Evolutionary conservation across 306 rosid genomes (phyloP).

Genomic region (Malus orientalis): DNA sequence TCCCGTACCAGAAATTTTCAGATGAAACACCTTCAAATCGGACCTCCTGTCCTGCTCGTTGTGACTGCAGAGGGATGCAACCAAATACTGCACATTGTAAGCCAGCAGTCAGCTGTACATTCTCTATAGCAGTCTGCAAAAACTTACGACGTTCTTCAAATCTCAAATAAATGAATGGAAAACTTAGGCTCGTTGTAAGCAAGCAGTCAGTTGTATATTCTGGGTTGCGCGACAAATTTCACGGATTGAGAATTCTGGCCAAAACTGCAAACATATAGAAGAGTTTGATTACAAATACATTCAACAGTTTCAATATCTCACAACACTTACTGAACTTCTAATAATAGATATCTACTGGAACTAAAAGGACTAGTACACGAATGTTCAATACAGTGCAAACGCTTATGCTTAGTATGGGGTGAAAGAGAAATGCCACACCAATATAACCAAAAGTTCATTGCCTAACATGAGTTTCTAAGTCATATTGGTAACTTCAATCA

Average conservation of each 20-base stretch:
- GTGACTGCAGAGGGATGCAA: background rate
- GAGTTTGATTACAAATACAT: background rate
- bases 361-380: no score
- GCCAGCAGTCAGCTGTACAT: background rate
- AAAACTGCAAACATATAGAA: background rate
- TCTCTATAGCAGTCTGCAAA: background rate
- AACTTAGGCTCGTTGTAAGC: background rate
- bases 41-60: background rate
- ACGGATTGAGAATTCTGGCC: background rate
- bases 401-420: no score
- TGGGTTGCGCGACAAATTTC: background rate
- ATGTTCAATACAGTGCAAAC: no score
- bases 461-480: no score
- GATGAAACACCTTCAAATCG: background rate
- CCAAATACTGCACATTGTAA: background rate
- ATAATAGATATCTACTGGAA: no score
- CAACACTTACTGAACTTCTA: no score
- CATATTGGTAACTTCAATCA: no score
- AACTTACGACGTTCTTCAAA: background rate
- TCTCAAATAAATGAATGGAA: background rate
- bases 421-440: no score
- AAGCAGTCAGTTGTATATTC: no score
- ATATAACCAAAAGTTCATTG: no score
- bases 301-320: no score
- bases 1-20: background rate